These are phyloP conservation scores for Malus sylvestris DNA, from an alignment of 306 rosid species.

Conservation along the genomic window DNA sequence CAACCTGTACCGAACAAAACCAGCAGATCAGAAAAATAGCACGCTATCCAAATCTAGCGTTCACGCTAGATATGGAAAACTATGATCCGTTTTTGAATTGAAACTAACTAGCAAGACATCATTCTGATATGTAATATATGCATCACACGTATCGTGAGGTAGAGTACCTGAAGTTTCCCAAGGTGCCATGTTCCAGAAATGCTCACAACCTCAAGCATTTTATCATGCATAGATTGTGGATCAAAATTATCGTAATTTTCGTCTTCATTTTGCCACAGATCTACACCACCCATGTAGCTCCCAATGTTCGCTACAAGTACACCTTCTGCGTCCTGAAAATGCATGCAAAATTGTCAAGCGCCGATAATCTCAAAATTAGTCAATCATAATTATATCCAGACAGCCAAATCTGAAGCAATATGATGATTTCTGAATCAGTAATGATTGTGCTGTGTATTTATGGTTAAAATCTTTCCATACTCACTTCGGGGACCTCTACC, in stretches of 20 bases:
- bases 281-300: slow-evolving; percentile 99
- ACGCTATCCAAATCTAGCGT: background rate
- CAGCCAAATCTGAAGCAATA: background rate
- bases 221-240: slow-evolving; percentile 98
- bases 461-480: slow-evolving; percentile 11
- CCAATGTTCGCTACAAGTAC: slow-evolving; percentile 98
- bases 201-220: slow-evolving; percentile 91
- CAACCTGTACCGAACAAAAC: slow-evolving; percentile 51
- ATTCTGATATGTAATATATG: background rate
- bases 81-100: background rate
- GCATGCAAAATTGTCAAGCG: background rate
- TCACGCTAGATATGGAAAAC: slow-evolving; percentile 8
- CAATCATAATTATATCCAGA: background rate
- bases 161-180: slow-evolving; percentile 84
- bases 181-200: slow-evolving; percentile 99
- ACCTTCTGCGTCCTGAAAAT: slow-evolving; percentile 93
- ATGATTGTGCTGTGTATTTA: background rate
- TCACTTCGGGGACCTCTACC: slow-evolving; percentile 98
- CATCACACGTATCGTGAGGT: background rate
- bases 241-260: slow-evolving; percentile 86
- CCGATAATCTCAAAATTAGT: background rate
- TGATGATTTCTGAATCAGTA: background rate
- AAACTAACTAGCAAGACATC: background rate
- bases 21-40: slow-evolving; percentile 11
- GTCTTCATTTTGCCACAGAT: slow-evolving; percentile 98